phyloP scores from a whole-genome alignment of 148 eudicot species.

The Camellia japonica region DNA sequence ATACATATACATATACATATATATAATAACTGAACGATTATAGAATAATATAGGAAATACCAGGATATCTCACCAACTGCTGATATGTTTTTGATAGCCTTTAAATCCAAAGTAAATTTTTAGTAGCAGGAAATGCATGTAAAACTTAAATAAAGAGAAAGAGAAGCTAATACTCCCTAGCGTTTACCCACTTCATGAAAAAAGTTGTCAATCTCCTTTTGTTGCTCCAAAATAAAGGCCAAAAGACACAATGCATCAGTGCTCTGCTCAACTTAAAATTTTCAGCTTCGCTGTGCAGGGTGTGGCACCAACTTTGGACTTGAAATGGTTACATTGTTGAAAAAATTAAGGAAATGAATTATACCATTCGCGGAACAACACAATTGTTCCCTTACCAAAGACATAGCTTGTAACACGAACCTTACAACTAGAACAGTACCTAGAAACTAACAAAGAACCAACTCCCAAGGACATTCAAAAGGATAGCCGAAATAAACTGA shows the following conservation, averaged over 20 bases:
- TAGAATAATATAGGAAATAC: slow-evolving; percentile 45
- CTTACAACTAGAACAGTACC: slow-evolving; percentile 27
- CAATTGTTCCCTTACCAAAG: slow-evolving; percentile 29
- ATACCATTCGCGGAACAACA: slow-evolving; percentile 9
- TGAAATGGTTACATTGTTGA: slow-evolving; percentile 17
- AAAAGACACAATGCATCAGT: slow-evolving; percentile 41
- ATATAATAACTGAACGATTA: slow-evolving; percentile 22
- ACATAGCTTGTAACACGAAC: slow-evolving; percentile 24
- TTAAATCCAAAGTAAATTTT: slow-evolving; percentile 51
- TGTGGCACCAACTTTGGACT: slow-evolving; percentile 38
- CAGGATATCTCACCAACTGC: slow-evolving; percentile 69
- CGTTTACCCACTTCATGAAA: slow-evolving; percentile 60
- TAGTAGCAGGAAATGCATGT: slow-evolving; percentile 53
- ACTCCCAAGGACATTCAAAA: slow-evolving; percentile 18
- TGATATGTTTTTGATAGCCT: slow-evolving; percentile 62
- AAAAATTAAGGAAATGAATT: slow-evolving; percentile 15
- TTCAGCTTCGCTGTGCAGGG: slow-evolving; percentile 41
- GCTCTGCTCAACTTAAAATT: slow-evolving; percentile 45
- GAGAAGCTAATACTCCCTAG: slow-evolving; percentile 64
- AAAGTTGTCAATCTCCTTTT: slow-evolving; percentile 42
- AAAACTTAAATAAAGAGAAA: slow-evolving; percentile 39
- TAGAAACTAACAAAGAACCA: slow-evolving; percentile 33
- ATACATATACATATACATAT: slow-evolving; percentile 18
- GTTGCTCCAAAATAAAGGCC: slow-evolving; percentile 41
- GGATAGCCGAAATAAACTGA: slow-evolving; percentile 25